A percentile compares a stretch with the other conserved stretches of the same genome.
phyloP scores from a whole-genome alignment of 257 asterid species.

The Voacanga thouarsii region DNA sequence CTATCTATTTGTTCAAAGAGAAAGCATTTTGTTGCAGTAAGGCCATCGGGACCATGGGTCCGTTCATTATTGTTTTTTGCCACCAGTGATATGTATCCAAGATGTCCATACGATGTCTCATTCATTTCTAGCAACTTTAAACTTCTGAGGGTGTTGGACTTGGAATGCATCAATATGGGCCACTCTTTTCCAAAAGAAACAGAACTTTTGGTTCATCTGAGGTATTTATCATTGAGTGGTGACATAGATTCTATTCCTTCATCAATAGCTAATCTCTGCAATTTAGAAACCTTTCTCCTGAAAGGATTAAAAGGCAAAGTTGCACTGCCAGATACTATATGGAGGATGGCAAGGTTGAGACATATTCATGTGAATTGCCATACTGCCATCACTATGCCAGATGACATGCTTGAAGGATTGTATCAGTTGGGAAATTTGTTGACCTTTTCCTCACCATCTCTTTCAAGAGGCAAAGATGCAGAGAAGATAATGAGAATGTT shows the following conservation, averaged over 20 bases:
- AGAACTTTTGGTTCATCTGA: not conserved
- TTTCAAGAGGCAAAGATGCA: not conserved
- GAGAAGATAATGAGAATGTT: not conserved
- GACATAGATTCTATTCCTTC: conserved; percentile 7
- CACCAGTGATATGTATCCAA: conserved; percentile 12
- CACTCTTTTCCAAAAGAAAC: not conserved
- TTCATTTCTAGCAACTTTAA: conserved; percentile 5
- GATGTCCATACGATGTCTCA: conserved; percentile 5
- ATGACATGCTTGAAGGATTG: not conserved
- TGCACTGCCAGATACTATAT: conserved; percentile 1
- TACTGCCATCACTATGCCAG: not conserved
- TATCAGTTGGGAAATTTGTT: not conserved
- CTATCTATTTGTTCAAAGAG: not conserved
- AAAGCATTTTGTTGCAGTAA: not conserved
- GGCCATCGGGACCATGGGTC: not conserved
- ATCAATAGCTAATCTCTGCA: not conserved
- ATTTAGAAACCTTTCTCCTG: conserved; percentile 12
- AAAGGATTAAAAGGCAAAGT: conserved; percentile 14
- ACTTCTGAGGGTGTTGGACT: conserved; percentile 15
- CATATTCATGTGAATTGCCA: conserved; percentile 1
- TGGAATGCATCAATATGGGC: conserved; percentile 14
- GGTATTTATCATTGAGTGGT: conserved; percentile 9
- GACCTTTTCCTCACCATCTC: conserved; percentile 1
- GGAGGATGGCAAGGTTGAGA: conserved; percentile 5
- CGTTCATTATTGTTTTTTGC: conserved; percentile 15